Conservation (phyloP, 345 rosid genomes). For the Arabidopsis thaliana region TAIR10.1 NC_003071.7:195001-195500, state of each 20-base stretch:
- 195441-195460: slow-evolving; percentile 77
- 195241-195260: background rate
- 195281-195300: background rate
- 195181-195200: slow-evolving; percentile 23
- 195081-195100: slow-evolving; percentile 90
- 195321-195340: slow-evolving; percentile 3
- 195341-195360: background rate
- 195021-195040: slow-evolving; percentile 91
- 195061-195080: slow-evolving; percentile 98
- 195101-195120: slow-evolving; percentile 55
- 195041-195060: slow-evolving; percentile 92
- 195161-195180: slow-evolving; percentile 65
- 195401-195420: slow-evolving; percentile 98
- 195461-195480: slow-evolving; percentile 92
- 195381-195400: slow-evolving; percentile 96
- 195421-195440: slow-evolving; percentile 97
- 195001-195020: slow-evolving; percentile 82
- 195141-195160: slow-evolving; percentile 57
- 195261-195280: slow-evolving; percentile 1
- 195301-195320: background rate
- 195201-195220: background rate
- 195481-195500: slow-evolving; percentile 87
- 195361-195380: slow-evolving; percentile 66
- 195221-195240: slow-evolving; percentile 8
- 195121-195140: slow-evolving; percentile 43